Conservation (phyloP, 2,329 filamentous ascomycete species). For the Tolypocladium tundrense region DNA sequence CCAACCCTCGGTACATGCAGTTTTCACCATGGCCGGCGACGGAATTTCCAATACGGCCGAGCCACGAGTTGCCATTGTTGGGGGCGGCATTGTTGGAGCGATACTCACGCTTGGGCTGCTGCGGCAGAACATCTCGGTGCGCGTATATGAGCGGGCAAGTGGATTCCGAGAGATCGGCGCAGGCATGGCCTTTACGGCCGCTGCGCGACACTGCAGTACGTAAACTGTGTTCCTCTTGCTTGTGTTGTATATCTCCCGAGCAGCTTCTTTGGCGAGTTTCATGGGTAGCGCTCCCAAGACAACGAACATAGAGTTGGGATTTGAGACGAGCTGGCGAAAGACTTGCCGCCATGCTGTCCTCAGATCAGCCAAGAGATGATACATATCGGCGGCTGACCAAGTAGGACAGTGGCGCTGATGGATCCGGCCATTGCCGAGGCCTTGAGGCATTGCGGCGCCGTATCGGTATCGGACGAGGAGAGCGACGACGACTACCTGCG, state of each 20-base stretch:
- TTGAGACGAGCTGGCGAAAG: too few relatives aligned
- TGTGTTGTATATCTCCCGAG: too few relatives aligned
- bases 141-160: conserved; percentile 34
- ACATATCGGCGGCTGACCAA: conserved; percentile 16
- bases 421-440: conserved; percentile 24
- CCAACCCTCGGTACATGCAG: not conserved
- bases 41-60: not conserved
- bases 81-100: conserved; percentile 40
- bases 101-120: conserved; percentile 36
- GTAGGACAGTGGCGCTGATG: conserved; percentile 28
- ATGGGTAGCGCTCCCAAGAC: too few relatives aligned
- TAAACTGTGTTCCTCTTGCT: not conserved
- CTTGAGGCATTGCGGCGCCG: conserved; percentile 10
- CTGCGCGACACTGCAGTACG: conserved; percentile 14
- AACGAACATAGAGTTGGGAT: too few relatives aligned
- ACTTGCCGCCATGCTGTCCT: too few relatives aligned
- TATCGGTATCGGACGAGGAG: conserved; percentile 2
- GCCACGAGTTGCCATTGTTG: conserved; percentile 33
- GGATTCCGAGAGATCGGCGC: conserved; percentile 37
- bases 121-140: conserved; percentile 29
- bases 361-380: not conserved
- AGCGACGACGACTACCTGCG: conserved; percentile 11
- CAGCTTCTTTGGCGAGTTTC: too few relatives aligned
- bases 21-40: not conserved
- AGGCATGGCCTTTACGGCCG: conserved; percentile 40